Percentiles rank a stretch among this genome's conserved stretches.
Evolutionary conservation across 75 land plant genomes (phyloP).

Genomic region (Pinus albicaulis): DNA sequence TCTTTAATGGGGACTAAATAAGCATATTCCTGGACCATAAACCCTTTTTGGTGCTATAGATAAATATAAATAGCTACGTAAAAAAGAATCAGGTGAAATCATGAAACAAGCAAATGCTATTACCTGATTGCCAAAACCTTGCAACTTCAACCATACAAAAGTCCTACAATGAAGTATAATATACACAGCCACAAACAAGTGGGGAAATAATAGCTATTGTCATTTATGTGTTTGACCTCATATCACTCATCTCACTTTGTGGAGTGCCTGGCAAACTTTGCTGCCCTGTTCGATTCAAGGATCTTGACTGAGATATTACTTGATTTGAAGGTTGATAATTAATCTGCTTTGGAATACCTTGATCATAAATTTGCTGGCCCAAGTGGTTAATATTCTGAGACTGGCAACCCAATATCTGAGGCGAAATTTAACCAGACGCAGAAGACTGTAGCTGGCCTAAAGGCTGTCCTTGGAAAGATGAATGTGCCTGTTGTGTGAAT

Average conservation of each 20-base stretch:
- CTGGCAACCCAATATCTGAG: slow-evolving; percentile 8
- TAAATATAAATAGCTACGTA: background rate
- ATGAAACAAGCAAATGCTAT: slow-evolving; percentile 4
- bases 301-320: slow-evolving; percentile 29
- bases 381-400: slow-evolving; percentile 28
- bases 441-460: slow-evolving; percentile 2
- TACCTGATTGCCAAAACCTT: background rate
- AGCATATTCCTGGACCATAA: background rate
- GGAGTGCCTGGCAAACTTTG: slow-evolving; percentile 50
- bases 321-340: slow-evolving; percentile 19
- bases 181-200: slow-evolving; percentile 5
- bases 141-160: slow-evolving; percentile 6
- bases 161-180: slow-evolving; percentile 1
- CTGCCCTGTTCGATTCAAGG: slow-evolving; percentile 35
- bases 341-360: slow-evolving; percentile 20
- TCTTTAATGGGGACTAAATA: background rate
- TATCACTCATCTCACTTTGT: slow-evolving; percentile 50
- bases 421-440: background rate
- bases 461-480: slow-evolving; percentile 7
- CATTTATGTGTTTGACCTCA: slow-evolving; percentile 33
- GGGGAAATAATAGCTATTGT: background rate
- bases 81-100: slow-evolving; percentile 2
- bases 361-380: slow-evolving; percentile 28
- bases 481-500: slow-evolving; percentile 4
- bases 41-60: background rate